phyloP scores from a whole-genome alignment of 2,329 filamentous ascomycete genomes.

The Claviceps fusiformis region DNA sequence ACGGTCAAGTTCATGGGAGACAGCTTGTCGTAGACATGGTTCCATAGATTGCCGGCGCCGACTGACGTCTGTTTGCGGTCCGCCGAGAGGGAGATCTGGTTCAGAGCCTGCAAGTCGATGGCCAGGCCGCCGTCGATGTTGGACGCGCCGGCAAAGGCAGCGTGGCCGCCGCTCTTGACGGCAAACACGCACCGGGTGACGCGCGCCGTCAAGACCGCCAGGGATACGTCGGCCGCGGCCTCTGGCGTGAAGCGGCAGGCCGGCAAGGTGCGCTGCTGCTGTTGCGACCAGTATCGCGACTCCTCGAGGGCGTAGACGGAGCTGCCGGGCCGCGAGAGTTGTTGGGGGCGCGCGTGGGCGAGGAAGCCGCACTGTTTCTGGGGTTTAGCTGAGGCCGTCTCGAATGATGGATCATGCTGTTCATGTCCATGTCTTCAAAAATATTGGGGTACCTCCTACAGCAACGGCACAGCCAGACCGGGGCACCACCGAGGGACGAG shows the following conservation, averaged over 20 bases:
- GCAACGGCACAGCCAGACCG: constrained; percentile 2
- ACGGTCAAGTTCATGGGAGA: constrained; percentile 9
- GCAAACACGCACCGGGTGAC: constrained; percentile 18
- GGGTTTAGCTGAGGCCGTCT: too few species aligned
- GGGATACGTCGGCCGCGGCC: constrained; percentile 14
- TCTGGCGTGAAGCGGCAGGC: constrained; percentile 14
- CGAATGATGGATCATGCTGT: too few species aligned
- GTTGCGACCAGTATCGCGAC: constrained; percentile 12
- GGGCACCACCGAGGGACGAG: background rate
- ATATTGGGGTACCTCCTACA: background rate
- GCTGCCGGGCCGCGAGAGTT: constrained; percentile 9
- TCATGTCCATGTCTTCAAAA: too few species aligned
- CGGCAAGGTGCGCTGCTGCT: constrained; percentile 9
- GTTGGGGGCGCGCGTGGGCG: constrained; percentile 5
- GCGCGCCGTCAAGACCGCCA: constrained; percentile 13
- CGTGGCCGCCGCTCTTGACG: constrained; percentile 21
- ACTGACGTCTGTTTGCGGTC: constrained; percentile 8
- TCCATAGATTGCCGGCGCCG: constrained; percentile 12
- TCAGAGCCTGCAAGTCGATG: constrained; percentile 14
- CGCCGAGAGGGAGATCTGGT: constrained; percentile 9
- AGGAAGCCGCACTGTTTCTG: constrained; percentile 11
- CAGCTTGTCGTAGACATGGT: constrained; percentile 11
- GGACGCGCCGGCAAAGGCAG: constrained; percentile 14
- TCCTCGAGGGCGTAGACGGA: constrained; percentile 9
- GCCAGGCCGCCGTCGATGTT: constrained; percentile 17